phyloP scores from a whole-genome alignment of 2,329 filamentous ascomycete genomes.

The Onygenales sp. region DNA sequence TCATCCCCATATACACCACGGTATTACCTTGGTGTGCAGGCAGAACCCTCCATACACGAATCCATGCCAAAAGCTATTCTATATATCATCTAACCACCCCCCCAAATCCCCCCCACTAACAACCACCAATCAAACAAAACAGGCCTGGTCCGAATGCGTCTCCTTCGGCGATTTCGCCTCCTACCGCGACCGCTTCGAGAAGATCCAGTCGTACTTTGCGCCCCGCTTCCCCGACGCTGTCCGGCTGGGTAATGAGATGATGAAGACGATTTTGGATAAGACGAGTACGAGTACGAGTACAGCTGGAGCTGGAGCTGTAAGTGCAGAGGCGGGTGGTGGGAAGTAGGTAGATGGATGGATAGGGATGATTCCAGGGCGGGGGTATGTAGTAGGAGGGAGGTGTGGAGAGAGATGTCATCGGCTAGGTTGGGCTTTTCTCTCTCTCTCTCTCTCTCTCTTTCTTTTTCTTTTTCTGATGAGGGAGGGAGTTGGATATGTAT shows the following conservation, averaged over 20 bases:
- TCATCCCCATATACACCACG: too few species aligned
- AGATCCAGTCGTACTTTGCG: slow-evolving; percentile 84
- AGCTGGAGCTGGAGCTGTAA: not conserved
- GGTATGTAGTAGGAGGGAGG: too few species aligned
- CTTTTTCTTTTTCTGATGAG: too few species aligned
- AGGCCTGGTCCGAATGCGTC: slow-evolving; percentile 92
- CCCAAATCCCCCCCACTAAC: too few species aligned
- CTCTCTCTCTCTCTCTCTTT: too few species aligned
- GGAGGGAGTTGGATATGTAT: too few species aligned
- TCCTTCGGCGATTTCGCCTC: slow-evolving; percentile 84
- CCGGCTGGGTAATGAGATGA: slow-evolving; percentile 89
- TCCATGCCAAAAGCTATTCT: too few species aligned
- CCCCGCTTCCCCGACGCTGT: slow-evolving; percentile 81
- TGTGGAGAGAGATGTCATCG: too few species aligned
- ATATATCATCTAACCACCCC: too few species aligned
- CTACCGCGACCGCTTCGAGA: slow-evolving; percentile 83
- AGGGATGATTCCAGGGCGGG: not conserved
- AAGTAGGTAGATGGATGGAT: not conserved
- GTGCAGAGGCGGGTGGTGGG: not conserved
- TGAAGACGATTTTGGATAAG: slow-evolving; percentile 85
- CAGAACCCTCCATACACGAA: too few species aligned
- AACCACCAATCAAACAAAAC: not conserved
- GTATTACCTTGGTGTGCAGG: too few species aligned
- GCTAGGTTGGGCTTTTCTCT: too few species aligned
- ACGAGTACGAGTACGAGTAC: slow-evolving; percentile 29